Conservation (phyloP, 768 basidiomycete genomes). For the Suillus alpinus region DNA sequence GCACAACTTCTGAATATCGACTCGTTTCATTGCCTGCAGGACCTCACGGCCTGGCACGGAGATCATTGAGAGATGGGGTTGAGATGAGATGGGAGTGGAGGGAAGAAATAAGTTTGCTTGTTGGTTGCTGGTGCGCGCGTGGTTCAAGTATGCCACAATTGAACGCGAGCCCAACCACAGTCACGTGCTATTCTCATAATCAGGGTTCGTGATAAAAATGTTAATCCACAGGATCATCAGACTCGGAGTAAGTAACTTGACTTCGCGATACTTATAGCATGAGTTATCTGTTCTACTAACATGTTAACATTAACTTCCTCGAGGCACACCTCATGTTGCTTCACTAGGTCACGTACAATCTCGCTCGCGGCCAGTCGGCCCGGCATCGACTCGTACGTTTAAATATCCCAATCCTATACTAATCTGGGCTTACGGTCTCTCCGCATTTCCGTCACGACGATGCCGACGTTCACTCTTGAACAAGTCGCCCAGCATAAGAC, state of each 20-base stretch:
- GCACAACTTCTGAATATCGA: slow-evolving; percentile 55
- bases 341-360: neutral
- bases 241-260: neutral
- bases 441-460: slow-evolving; percentile 10
- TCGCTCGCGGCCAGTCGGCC: neutral
- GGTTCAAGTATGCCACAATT: slow-evolving; percentile 55
- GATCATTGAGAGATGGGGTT: slow-evolving; percentile 32
- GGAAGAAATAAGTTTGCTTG: slow-evolving; percentile 4
- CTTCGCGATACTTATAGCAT: neutral
- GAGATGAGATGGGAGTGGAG: slow-evolving; percentile 12
- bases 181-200: slow-evolving; percentile 31
- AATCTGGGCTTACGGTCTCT: neutral
- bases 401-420: neutral
- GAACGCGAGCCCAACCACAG: slow-evolving; percentile 44
- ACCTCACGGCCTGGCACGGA: slow-evolving; percentile 40
- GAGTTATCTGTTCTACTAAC: neutral
- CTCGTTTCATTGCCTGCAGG: slow-evolving; percentile 52
- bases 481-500: slow-evolving; percentile 63
- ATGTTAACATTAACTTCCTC: neutral
- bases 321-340: neutral
- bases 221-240: neutral
- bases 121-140: slow-evolving; percentile 15
- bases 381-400: slow-evolving; percentile 1
- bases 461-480: slow-evolving; percentile 45
- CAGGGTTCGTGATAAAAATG: neutral